Percentiles rank a stretch among this genome's conserved stretches.
Evolutionary conservation across 169 alveolate species (phyloP).

Genomic region (Cyclospora cayetanensis): DNA sequence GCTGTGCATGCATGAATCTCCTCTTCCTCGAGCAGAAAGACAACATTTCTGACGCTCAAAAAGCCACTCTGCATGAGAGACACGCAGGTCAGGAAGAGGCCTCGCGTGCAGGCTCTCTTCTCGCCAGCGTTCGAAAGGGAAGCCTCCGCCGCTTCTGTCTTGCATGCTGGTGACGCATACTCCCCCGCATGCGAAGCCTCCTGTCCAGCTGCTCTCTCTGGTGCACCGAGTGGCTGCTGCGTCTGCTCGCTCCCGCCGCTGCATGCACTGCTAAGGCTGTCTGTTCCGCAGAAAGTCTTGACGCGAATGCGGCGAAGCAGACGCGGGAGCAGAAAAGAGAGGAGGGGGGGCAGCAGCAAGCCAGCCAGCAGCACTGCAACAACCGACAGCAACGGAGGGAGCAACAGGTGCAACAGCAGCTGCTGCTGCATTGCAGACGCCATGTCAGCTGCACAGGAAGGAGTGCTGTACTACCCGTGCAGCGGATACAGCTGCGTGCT

Average conservation of each 20-base stretch:
- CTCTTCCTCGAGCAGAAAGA: constrained; percentile 48
- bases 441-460: constrained; percentile 50
- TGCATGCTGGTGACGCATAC: not conserved
- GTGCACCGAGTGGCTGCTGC: not conserved
- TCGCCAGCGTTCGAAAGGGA: not conserved
- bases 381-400: constrained; percentile 49
- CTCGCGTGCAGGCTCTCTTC: constrained; percentile 47
- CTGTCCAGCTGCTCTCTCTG: not conserved
- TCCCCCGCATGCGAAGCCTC: not conserved
- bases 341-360: constrained; percentile 54
- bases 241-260: not conserved
- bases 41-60: constrained; percentile 6
- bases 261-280: not conserved
- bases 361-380: constrained; percentile 14
- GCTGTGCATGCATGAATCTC: constrained; percentile 24
- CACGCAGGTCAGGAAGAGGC: constrained; percentile 50
- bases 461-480: not conserved
- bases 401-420: constrained; percentile 62
- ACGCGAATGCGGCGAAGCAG: constrained; percentile 14
- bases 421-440: constrained; percentile 54
- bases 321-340: constrained; percentile 53
- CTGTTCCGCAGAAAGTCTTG: not conserved
- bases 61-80: constrained; percentile 44
- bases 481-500: not conserved
- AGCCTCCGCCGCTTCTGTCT: not conserved